Evolutionary conservation across 768 basidiomycete species (phyloP), one percentile per base, ranked within the genome.

Genomic region (Udeniomyces megalosporus): DNA sequence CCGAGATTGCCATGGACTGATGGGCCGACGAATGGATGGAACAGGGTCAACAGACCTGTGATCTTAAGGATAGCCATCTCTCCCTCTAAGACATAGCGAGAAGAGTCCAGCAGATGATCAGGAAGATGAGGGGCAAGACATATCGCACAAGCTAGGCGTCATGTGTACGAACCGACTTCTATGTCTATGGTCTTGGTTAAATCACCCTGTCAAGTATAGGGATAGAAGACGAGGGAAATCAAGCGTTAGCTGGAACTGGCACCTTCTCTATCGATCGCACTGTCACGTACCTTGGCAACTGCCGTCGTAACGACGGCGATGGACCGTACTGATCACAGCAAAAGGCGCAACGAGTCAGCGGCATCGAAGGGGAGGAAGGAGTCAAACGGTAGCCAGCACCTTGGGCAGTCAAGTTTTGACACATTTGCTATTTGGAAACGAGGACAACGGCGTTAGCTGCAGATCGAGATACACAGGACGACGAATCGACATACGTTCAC

Each of bases 221-320:
- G 44, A 62, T 29, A 49, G 4, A 26, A 50, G 46, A 24, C 8
- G 2, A 50, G 4, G 34, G 48, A 24, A 2, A 17, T 29, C 11
- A 10, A 4, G 44, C 14, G 29, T 59, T 47, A 59, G 24, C 22
- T 17, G 29, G n/a, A 38, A 34, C 7, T 4, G 31, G 15, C 26
- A 28, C 14, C n/a, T 0, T 22, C 20, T 35, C 26, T 29, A n/a
- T 20, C 61, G 57, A 55, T 12, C 8, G 20, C n/a, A n/a, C 24
- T 28, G 42, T n/a, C 8, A 68, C 68, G 60, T 38, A 69, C 70
- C 50, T 67, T 69, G 3, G 76, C 76, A 29, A 76, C 74, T 17
- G 88, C 87, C 4, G 86, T 89, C 2, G 88, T 90, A 57, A 90
- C 87, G 35, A 80, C 80, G 6, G 87, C 86, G 65, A 89, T 89